Conservation (phyloP, 257 asterid species). For the Fraxinus cuspidata region DNA sequence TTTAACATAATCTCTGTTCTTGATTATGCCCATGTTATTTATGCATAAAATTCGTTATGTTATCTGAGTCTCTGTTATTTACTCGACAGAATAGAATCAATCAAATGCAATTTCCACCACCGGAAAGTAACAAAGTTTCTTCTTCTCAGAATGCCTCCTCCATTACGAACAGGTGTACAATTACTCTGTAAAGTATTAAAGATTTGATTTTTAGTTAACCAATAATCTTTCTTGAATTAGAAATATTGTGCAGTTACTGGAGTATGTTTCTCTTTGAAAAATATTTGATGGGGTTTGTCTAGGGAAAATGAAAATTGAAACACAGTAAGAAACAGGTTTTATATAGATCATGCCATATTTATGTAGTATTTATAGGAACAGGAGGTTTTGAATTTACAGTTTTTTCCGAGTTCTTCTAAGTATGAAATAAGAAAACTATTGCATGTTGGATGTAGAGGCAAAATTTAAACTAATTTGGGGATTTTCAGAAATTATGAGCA, state of each 20-base stretch:
- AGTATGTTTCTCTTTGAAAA: background rate
- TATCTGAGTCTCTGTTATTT: slow-evolving; percentile 14
- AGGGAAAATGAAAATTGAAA: background rate
- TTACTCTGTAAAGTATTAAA: background rate
- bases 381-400: background rate
- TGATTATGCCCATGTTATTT: background rate
- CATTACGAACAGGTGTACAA: slow-evolving; percentile 40
- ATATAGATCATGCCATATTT: background rate
- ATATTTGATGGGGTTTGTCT: background rate
- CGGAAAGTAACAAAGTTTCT: slow-evolving; percentile 32
- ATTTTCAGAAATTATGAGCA: slow-evolving; percentile 58
- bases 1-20: background rate
- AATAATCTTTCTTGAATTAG: background rate
- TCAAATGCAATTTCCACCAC: slow-evolving; percentile 50
- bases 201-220: background rate
- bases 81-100: slow-evolving; percentile 47
- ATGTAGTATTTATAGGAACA: background rate
- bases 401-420: background rate
- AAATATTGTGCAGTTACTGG: background rate
- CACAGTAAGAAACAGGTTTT: background rate
- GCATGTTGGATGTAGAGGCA: slow-evolving; percentile 13
- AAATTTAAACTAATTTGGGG: slow-evolving; percentile 12
- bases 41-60: background rate
- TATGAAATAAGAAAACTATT: background rate
- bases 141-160: slow-evolving; percentile 41